phyloP scores from a whole-genome alignment of 1,284 basidiomycete species.

The Puccinia coronata region DNA sequence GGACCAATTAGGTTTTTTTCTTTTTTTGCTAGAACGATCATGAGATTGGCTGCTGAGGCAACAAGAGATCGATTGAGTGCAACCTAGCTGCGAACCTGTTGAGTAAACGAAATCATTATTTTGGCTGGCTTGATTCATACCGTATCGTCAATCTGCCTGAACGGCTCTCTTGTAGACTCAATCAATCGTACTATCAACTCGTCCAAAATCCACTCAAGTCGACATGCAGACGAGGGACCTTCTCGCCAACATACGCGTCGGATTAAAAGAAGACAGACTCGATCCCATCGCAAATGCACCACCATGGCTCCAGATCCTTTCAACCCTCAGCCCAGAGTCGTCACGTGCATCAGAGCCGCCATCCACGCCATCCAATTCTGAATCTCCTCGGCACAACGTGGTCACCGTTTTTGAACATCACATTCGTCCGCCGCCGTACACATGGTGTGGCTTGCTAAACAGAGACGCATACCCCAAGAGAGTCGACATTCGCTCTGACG shows the following conservation, averaged over 20 bases:
- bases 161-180: too few relatives aligned
- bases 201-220: too few relatives aligned
- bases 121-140: too few relatives aligned
- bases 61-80: too few relatives aligned
- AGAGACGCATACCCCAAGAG: conserved; percentile 27
- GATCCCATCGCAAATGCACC: background rate
- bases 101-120: too few relatives aligned
- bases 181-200: too few relatives aligned
- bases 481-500: background rate
- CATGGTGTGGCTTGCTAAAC: conserved; percentile 21
- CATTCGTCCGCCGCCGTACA: conserved; percentile 26
- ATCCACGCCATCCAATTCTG: background rate
- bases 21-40: too few relatives aligned
- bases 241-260: conserved; percentile 15
- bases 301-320: conserved; percentile 14
- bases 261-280: background rate
- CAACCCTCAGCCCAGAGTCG: background rate
- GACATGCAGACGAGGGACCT: background rate
- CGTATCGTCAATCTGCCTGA: too few relatives aligned
- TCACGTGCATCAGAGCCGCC: background rate
- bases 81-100: too few relatives aligned
- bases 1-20: too few relatives aligned
- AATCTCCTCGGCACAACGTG: background rate
- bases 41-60: too few relatives aligned
- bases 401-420: conserved; percentile 3